Evolutionary conservation across 2,329 filamentous ascomycete species (phyloP), one percentile per base, ranked within the genome.

Genomic region (Tolypocladium tundrense): DNA sequence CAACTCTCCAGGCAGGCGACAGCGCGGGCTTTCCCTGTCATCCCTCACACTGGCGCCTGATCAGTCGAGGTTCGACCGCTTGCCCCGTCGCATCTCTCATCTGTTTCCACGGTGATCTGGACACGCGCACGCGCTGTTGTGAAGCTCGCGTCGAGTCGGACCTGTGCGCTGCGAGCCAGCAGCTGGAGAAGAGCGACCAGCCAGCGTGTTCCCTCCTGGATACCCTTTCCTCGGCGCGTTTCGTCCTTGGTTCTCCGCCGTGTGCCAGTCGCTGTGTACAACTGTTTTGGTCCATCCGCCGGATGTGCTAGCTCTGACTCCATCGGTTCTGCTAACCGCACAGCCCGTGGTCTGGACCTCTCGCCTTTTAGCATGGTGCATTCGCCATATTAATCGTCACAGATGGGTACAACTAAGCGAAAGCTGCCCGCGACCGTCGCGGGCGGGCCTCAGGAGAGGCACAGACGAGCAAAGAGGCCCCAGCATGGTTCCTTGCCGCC

Each of bases 331-430:
- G 31, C 48, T 37, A 21, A n/a, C 48, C 31, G 9, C 19, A 14
- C 31, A 35, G 48, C 31, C 48, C 33, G 31, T 13, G 35, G 48
- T 19, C 19, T 21, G 48, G 48, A 52, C 7, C 19, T 10, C 5
- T 16, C 48, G 3, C 2, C 40, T 27, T 55, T 41, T 7, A 51
- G 35, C 55, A 58, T 57, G 56, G 19, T 43, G 39, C 37, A 21
- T 33, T 13, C 19, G 43, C 41, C 11, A 8, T 11, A 10, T 27
- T 57, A 40, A 54, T 14, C 24, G 9, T 61, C 50, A 43, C 48
- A 66, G 62, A 75, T 75, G 73, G 73, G 66, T 59, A 71, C 67
- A 65, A 67, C 67, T 64, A 74, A 71, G 62, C 66, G 71, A 64
- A 68, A 64, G 60, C 58, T 69, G 60, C 67, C 67, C 57, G 64